Conservation (phyloP, 768 basidiomycete genomes). For the Suillus cothurnatus region DNA sequence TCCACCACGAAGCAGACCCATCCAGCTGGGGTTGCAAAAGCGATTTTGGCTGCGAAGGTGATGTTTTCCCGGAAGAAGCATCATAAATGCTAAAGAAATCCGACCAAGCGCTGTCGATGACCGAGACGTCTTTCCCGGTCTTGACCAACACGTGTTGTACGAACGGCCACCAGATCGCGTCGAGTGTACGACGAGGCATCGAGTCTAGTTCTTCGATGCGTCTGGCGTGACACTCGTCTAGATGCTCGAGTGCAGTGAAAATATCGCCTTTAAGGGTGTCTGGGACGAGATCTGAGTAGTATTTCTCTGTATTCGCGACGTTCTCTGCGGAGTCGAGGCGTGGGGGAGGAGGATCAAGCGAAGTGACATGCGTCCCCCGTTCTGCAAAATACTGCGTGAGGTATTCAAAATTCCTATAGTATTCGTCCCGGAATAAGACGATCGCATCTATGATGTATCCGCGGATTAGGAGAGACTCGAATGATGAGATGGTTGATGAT, state of each 20-base stretch:
- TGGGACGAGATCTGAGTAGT: slow-evolving; percentile 61
- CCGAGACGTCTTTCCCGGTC: slow-evolving; percentile 72
- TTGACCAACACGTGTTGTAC: slow-evolving; percentile 84
- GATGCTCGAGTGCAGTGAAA: slow-evolving; percentile 50
- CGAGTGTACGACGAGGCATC: slow-evolving; percentile 76
- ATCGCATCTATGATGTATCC: slow-evolving; percentile 89
- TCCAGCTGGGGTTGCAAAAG: slow-evolving; percentile 71
- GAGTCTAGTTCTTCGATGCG: slow-evolving; percentile 74
- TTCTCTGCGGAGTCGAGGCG: slow-evolving; percentile 49
- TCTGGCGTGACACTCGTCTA: slow-evolving; percentile 64
- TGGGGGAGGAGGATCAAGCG: slow-evolving; percentile 62
- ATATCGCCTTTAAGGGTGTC: slow-evolving; percentile 39
- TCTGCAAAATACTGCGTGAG: slow-evolving; percentile 78
- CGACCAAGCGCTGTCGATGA: slow-evolving; percentile 87
- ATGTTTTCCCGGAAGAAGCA: slow-evolving; percentile 21
- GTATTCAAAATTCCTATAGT: slow-evolving; percentile 89
- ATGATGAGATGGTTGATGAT: slow-evolving; percentile 88
- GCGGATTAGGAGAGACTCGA: slow-evolving; percentile 87
- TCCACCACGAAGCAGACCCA: slow-evolving; percentile 98
- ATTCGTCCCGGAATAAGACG: slow-evolving; percentile 80
- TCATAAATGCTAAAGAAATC: slow-evolving; percentile 85
- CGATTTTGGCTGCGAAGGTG: slow-evolving; percentile 29
- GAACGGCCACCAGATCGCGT: slow-evolving; percentile 96
- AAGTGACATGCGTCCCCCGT: slow-evolving; percentile 56
- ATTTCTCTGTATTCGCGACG: slow-evolving; percentile 57